Evolutionary conservation across 2,329 filamentous ascomycete genomes (phyloP), one percentile per base, ranked within the genome.

Genomic region (Aspergillus neoniger): DNA sequence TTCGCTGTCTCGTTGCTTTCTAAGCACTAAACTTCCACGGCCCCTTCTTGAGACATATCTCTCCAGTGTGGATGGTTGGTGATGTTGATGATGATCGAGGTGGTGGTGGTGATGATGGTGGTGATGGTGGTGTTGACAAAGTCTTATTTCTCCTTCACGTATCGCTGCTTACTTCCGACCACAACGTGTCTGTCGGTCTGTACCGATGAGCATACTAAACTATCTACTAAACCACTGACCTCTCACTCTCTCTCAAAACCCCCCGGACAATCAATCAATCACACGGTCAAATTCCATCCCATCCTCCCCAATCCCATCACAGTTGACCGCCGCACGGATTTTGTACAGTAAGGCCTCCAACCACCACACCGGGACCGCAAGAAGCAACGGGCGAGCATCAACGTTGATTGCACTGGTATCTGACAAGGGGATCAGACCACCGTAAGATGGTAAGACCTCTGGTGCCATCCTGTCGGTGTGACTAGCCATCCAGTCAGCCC

Each of bases 341-440:
- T 30, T 28, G 25, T 28, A 28, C 25, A 28, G 23, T 30, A 49
- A 14, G 41, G 41, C 41, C 41, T 44, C 41, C 41, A 19, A 44
- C 15, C 41, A 44, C 12, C 41, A 19, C 41, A 49, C 44, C 38
- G n/a, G 53, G n/a, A 48, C 36, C 51, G 43, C 23, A 60, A 63
- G 57, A 63, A 63, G 54, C 63, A 63, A 65, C 61, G 53, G 59
- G 53, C 53, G 25, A 47, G 21, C 44, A 41, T 55, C 23, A 41
- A 55, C 2, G 38, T 30, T 44, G n/a, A 55, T 17, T 44, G 28
- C 39, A 36, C 38, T 55, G 38, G 12, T n/a, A 32, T 30, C 39
- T 21, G 19, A 21, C 39, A 47, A 14, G 32, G 53, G 39, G 39
- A 55, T 55, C 53, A 55, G 53, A 44, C 53, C 53, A 55, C 53